phyloP scores from a whole-genome alignment of 768 basidiomycete species.

The Leccinum subgranulosum region DNA sequence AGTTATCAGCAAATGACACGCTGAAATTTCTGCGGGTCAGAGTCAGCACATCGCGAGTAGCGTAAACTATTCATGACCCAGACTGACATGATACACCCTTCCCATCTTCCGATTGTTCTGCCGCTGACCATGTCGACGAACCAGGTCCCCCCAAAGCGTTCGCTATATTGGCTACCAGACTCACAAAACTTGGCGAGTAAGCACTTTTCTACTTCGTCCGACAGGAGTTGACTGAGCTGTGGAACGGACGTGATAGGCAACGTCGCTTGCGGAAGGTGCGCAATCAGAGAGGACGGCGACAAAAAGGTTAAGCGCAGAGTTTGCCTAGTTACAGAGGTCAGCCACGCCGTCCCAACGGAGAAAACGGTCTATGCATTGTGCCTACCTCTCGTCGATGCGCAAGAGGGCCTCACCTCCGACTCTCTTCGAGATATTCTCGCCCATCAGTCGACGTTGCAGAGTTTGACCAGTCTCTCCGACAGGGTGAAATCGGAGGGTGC shows the following conservation, averaged over 20 bases:
- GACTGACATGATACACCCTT: constrained; percentile 71
- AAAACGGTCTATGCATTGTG: constrained; percentile 1
- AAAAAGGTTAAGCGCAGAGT: constrained; percentile 72
- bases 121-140: constrained; percentile 72
- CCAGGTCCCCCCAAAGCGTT: constrained; percentile 57
- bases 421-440: constrained; percentile 36
- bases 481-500: constrained; percentile 55
- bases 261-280: constrained; percentile 78
- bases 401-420: constrained; percentile 73
- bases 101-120: constrained; percentile 69
- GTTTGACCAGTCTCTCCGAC: constrained; percentile 66
- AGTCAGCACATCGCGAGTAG: constrained; percentile 7
- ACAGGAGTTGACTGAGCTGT: constrained; percentile 69
- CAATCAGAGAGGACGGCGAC: constrained; percentile 74
- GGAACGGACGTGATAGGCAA: constrained; percentile 70
- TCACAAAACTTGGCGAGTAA: constrained; percentile 68
- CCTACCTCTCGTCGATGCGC: constrained; percentile 65
- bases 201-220: constrained; percentile 73
- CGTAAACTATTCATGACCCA: not conserved
- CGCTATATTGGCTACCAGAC: constrained; percentile 57
- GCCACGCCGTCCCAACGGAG: not conserved
- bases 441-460: constrained; percentile 46
- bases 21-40: constrained; percentile 55
- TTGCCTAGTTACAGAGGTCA: constrained; percentile 43
- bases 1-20: constrained; percentile 49